A percentile compares a stretch with the other conserved stretches of the same genome.
Evolutionary conservation across 2,329 filamentous ascomycete species (phyloP).

Genomic region (Pseudogymnoascus sp.): DNA sequence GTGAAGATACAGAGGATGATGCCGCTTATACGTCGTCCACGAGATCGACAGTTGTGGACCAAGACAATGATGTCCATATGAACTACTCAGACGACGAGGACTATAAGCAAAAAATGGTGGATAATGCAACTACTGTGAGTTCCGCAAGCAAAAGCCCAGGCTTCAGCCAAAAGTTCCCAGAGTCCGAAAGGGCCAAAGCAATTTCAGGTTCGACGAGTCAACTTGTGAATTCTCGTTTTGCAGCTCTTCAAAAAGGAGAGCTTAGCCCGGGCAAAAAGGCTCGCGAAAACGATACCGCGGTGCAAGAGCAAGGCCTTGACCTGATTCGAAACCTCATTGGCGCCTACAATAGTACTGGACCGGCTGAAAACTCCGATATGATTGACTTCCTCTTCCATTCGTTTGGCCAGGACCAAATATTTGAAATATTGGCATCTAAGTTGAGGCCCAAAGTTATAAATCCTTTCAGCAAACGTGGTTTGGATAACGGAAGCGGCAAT

Average conservation of each 20-base stretch:
- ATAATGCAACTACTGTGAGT: background rate
- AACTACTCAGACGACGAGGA: slow-evolving; percentile 37
- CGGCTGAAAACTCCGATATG: slow-evolving; percentile 55
- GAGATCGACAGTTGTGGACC: slow-evolving; percentile 28
- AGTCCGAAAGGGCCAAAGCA: slow-evolving; percentile 7
- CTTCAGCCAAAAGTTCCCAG: background rate
- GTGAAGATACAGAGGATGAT: slow-evolving; percentile 49
- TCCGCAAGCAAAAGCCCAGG: background rate
- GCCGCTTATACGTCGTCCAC: slow-evolving; percentile 12
- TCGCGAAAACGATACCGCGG: slow-evolving; percentile 67
- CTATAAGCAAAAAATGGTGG: slow-evolving; percentile 9
- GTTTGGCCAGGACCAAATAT: slow-evolving; percentile 68
- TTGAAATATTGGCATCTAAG: slow-evolving; percentile 73
- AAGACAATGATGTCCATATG: slow-evolving; percentile 52
- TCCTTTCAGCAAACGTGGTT: slow-evolving; percentile 39
- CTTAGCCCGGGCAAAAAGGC: slow-evolving; percentile 58
- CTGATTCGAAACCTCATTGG: slow-evolving; percentile 85
- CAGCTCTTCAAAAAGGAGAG: slow-evolving; percentile 54
- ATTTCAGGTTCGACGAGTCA: slow-evolving; percentile 29
- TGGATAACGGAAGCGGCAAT: slow-evolving; percentile 16
- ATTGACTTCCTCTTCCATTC: slow-evolving; percentile 74
- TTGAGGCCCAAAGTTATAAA: slow-evolving; percentile 53
- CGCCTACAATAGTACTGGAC: slow-evolving; percentile 41
- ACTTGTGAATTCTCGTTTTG: slow-evolving; percentile 41
- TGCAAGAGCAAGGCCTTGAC: slow-evolving; percentile 86